Evolutionary conservation across 306 rosid genomes (phyloP).

Genomic region (Notholithocarpus densiflorus): DNA sequence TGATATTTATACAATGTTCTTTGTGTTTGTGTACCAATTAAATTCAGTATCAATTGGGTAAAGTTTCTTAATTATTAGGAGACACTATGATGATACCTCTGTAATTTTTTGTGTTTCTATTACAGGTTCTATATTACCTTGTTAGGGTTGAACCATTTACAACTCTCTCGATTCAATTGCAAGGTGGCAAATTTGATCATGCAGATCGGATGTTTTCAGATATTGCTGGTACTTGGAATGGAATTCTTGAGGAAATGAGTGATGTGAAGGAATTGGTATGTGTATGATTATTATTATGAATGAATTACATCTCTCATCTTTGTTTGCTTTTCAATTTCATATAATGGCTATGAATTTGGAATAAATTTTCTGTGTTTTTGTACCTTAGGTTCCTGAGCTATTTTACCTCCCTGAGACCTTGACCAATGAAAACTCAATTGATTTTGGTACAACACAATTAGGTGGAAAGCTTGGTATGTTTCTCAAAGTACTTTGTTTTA

Average conservation of each 20-base stretch:
- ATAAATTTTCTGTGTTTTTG: not conserved
- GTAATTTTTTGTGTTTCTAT: constrained; percentile 22
- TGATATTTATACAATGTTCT: not conserved
- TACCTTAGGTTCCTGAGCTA: constrained; percentile 86
- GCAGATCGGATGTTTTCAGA: constrained; percentile 99
- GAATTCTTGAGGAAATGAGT: constrained; percentile 96
- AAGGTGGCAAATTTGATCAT: constrained; percentile 98
- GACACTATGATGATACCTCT: constrained; percentile 5
- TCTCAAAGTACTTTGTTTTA: constrained; percentile 25
- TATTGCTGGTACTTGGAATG: constrained; percentile 88
- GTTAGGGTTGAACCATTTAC: constrained; percentile 97
- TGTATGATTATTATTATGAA: constrained; percentile 14
- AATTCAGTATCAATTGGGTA: not conserved
- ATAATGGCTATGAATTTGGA: constrained; percentile 14
- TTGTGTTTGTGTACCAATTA: not conserved
- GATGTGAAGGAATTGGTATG: constrained; percentile 96
- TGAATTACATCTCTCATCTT: not conserved
- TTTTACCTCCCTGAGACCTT: constrained; percentile 94
- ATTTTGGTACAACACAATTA: constrained; percentile 91
- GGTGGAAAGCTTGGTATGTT: constrained; percentile 87
- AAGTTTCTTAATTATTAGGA: not conserved
- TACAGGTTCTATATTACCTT: constrained; percentile 92
- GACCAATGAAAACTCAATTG: constrained; percentile 87
- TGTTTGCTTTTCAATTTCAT: constrained; percentile 16
- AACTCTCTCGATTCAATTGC: constrained; percentile 88